phyloP scores from a whole-genome alignment of 192 early-diverging fungal species.

The Umbelopsis ramanniana region DNA sequence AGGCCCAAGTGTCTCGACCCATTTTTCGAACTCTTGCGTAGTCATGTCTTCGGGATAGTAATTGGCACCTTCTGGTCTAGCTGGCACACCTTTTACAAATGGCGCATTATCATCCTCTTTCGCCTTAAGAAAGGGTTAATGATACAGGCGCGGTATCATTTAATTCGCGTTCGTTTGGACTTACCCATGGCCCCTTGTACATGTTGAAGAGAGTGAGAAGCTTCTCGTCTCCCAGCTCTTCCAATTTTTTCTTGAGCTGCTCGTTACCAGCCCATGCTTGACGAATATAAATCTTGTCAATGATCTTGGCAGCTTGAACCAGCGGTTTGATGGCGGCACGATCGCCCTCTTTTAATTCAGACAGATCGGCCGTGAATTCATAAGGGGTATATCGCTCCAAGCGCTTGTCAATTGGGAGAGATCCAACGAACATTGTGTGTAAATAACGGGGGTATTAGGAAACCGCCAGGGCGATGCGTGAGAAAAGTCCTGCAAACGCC shows the following conservation, averaged over 20 bases:
- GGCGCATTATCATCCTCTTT: slow-evolving; percentile 54
- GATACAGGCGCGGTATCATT: slow-evolving; percentile 29
- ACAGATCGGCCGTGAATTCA: slow-evolving; percentile 60
- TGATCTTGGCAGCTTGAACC: slow-evolving; percentile 60
- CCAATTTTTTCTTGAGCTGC: slow-evolving; percentile 53
- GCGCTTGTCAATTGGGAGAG: slow-evolving; percentile 37
- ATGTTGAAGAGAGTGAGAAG: slow-evolving; percentile 59
- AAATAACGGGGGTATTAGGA: background rate
- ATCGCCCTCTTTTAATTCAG: slow-evolving; percentile 60
- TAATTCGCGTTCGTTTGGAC: slow-evolving; percentile 24
- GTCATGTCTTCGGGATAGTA: slow-evolving; percentile 78
- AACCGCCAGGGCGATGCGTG: background rate
- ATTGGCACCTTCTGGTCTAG: slow-evolving; percentile 60
- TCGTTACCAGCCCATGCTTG: slow-evolving; percentile 71
- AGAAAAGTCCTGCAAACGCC: background rate
- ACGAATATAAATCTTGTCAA: slow-evolving; percentile 64
- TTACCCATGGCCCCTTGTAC: slow-evolving; percentile 72
- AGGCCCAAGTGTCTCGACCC: slow-evolving; percentile 51
- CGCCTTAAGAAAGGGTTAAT: slow-evolving; percentile 31
- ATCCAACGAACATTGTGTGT: slow-evolving; percentile 24
- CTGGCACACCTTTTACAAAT: slow-evolving; percentile 51
- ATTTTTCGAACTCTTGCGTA: slow-evolving; percentile 61
- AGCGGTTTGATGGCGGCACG: slow-evolving; percentile 64
- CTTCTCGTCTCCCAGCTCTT: slow-evolving; percentile 43
- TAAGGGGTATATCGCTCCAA: slow-evolving; percentile 54